Percentiles rank a stretch among this genome's conserved stretches.
phyloP scores from a whole-genome alignment of 2,329 filamentous ascomycete genomes.

The Aspergillus oerlinghausenensis region DNA sequence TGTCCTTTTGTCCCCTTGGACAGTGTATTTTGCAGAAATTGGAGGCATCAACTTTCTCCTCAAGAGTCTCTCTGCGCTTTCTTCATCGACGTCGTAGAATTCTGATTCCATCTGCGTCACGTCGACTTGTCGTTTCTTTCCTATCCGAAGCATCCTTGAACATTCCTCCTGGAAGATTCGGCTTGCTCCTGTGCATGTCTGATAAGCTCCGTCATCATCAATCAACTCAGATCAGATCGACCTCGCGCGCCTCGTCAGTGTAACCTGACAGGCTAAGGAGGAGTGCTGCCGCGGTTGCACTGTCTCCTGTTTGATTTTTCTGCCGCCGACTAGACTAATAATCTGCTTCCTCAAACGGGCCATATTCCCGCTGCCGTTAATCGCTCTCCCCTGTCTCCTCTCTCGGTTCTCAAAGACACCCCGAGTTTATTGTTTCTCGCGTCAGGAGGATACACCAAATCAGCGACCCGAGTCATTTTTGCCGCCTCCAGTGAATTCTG shows the following conservation, averaged over 20 bases:
- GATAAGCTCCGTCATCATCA: constrained; percentile 1
- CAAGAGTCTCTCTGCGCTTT: neutral
- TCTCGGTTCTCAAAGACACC: constrained; percentile 10
- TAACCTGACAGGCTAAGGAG: constrained; percentile 24
- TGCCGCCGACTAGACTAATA: constrained; percentile 13
- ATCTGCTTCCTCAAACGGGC: constrained; percentile 13
- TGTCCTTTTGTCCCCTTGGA: neutral
- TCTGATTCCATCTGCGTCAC: neutral
- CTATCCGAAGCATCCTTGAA: neutral
- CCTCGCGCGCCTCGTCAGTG: constrained; percentile 7
- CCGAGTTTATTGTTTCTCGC: constrained; percentile 2
- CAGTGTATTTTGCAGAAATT: neutral
- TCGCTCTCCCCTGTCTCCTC: constrained; percentile 6
- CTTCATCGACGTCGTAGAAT: neutral
- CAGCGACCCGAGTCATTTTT: neutral
- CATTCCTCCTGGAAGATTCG: neutral
- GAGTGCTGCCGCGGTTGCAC: constrained; percentile 10
- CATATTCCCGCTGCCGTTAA: constrained; percentile 4
- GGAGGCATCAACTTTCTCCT: neutral
- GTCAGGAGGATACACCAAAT: neutral
- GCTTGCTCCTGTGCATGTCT: neutral
- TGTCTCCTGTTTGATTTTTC: constrained; percentile 10
- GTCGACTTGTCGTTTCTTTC: neutral
- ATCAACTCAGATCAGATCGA: constrained; percentile 9
- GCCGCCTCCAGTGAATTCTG: neutral